Evolutionary conservation across 2,329 filamentous ascomycete genomes (phyloP), one percentile per base, ranked within the genome.

Genomic region (Xylariomycetidae sp.): DNA sequence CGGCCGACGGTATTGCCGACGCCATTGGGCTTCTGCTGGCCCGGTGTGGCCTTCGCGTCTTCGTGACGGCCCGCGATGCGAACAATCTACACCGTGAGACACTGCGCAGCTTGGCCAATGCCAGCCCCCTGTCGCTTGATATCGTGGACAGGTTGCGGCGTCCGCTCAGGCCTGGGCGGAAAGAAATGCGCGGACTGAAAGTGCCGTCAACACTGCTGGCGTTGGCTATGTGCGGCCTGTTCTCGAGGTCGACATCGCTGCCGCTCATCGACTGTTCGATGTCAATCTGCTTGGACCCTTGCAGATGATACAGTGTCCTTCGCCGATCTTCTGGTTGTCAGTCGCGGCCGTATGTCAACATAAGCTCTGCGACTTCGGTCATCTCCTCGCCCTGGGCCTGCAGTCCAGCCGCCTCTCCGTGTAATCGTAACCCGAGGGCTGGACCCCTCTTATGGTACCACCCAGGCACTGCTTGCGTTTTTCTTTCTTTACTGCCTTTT

Each of bases 41-140:
- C 17, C 13, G 39, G 3, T 39, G 35, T 0, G 57, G 54, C 8
- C 53, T 53, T 22, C 50, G 49, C 19, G 57, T 62, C 26, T 54
- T 58, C 30, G 57, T 57, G 6, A 58, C 59, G 2, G 52, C 53
- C 3, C 47, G 58, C 3, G 40, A 48, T 19, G 38, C 46, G 6
- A 40, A 46, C 28, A 53, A 56, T 18, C 42, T 61, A 23, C n/a
- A n/a, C 13, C 26, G 38, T 3, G 32, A 37, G 18, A 32, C 44
- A 6, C 41, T 57, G 10, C 34, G 41, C 3, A 39, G 46, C 3
- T 37, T 49, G n/a, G 38, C 46, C 14, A 47, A 37, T 9, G 35
- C 54, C 6, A 47, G 49, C 9, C 38, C 46, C 6, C 37, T 63
- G n/a, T 24, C 43, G 2, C 44, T 63, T 2, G 59, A 63, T 26